Evolutionary conservation across 2,329 filamentous ascomycete genomes (phyloP), one percentile per base, ranked within the genome.

Genomic region (Diaporthe citri): DNA sequence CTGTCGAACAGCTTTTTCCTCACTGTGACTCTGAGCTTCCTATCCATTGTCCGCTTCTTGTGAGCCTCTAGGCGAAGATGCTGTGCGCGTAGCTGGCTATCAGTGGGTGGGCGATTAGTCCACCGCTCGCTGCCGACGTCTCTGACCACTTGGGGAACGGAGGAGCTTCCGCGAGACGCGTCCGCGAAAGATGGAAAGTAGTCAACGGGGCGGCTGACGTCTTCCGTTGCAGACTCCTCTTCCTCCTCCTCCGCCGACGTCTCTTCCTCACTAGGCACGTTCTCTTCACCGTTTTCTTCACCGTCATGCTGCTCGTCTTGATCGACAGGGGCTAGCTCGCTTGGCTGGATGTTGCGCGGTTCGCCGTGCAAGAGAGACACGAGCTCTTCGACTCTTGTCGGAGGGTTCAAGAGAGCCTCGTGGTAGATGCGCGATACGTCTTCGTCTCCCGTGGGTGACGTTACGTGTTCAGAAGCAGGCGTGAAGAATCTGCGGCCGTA

Each of bases 1-100:
- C 94, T 89, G 72, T 96, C 91, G 78, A 93, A 88, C 48, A 95
- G 86, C 77, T 88, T 87, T 52, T 84, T 85, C 20, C 89, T 85
- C 1, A 89, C 88, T 9, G 82, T 79, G 2, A 80, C 82, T 39
- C 84, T 82, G 36, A 84, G 82, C 25, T 84, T 81, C 74, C 84
- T 86, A 56, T 86, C 84, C 72, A 85, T 81, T 83, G 82, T 1
- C 82, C 77, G 12, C 81, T 77, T 84, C 46, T 79, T 82, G 31
- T 81, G 83, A 9, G 81, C 79, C 20, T 83, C 82, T 6, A 83
- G 82, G 73, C 77, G 78, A 64, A 81, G 80, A 56, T 80, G 79
- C 70, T 83, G 83, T 0, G 84, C 84, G 10, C 84, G 84, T 3
- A 84, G 77, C 77, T 87, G 85, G 73, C 84, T 86, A 73, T 88